Conservation (phyloP, 225 moss, liverwort and hornwort genomes). For the Marchantia paleacea region DNA sequence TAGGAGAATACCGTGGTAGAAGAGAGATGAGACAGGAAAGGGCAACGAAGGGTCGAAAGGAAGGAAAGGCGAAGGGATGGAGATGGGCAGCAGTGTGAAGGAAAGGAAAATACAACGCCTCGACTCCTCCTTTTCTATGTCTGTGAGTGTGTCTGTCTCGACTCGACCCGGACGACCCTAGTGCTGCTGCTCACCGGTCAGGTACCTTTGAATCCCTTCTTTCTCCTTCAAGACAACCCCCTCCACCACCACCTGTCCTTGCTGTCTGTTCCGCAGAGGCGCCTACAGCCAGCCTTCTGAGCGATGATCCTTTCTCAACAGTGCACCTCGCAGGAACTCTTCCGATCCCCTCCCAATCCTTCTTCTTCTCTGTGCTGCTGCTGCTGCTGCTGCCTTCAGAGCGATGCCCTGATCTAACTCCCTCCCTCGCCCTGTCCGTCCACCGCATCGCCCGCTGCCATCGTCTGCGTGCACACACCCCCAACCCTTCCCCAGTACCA, state of each 20-base stretch:
- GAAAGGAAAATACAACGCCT: not conserved
- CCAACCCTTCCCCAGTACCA: not conserved
- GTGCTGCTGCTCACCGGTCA: not conserved
- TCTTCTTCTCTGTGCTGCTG: not conserved
- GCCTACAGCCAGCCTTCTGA: not conserved
- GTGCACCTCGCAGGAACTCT: conserved; percentile 12
- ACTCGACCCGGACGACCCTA: not conserved
- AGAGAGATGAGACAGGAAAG: too few species aligned
- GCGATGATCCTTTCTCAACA: conserved; percentile 5
- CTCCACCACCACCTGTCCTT: conserved; percentile 6
- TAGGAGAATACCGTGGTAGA: not conserved
- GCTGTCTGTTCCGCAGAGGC: conserved; percentile 15
- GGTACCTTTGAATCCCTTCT: not conserved
- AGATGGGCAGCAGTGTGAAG: not conserved
- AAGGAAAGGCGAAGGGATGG: not conserved
- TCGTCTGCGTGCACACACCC: conserved; percentile 27
- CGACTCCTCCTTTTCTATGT: conserved; percentile 27
- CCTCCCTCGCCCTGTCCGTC: conserved; percentile 7
- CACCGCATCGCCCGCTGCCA: conserved; percentile 35
- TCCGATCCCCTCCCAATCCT: conserved; percentile 15
- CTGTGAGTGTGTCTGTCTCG: not conserved
- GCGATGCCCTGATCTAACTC: not conserved
- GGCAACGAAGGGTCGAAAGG: not conserved
- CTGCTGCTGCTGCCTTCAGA: not conserved
- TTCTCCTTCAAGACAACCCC: conserved; percentile 19